phyloP scores from a whole-genome alignment of 768 basidiomycete genomes.

The Astraeus odoratus region DNA sequence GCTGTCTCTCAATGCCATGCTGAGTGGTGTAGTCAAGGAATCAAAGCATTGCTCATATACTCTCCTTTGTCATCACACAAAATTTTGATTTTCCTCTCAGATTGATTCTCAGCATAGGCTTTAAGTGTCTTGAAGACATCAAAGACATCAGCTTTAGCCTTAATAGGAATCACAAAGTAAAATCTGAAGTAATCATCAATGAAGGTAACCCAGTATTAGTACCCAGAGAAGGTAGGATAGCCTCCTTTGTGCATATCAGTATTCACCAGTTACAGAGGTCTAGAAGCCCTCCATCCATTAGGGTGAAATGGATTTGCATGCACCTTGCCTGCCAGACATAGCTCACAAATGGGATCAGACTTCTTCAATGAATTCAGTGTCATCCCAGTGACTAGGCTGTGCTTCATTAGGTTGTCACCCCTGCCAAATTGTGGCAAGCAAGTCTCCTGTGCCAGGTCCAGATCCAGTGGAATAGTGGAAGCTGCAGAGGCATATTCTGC shows the following conservation, averaged over 20 bases:
- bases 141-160: slow-evolving; percentile 14
- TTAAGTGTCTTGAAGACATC: slow-evolving; percentile 21
- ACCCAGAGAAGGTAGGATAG: neutral
- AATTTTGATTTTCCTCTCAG: slow-evolving; percentile 7
- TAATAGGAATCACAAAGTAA: slow-evolving; percentile 15
- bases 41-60: slow-evolving; percentile 6
- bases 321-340: too few species aligned
- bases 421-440: too few species aligned
- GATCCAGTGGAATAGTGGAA: too few species aligned
- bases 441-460: too few species aligned
- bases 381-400: too few species aligned
- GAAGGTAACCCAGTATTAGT: neutral
- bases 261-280: neutral
- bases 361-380: too few species aligned
- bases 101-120: slow-evolving; percentile 19
- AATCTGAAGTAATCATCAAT: slow-evolving; percentile 6
- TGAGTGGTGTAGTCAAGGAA: neutral
- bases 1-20: slow-evolving; percentile 1
- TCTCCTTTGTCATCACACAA: slow-evolving; percentile 16
- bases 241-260: neutral
- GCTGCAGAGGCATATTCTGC: too few species aligned
- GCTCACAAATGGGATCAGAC: too few species aligned
- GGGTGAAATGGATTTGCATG: too few species aligned
- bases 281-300: too few species aligned
- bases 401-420: too few species aligned